phyloP scores from a whole-genome alignment of 805 yeast species.

The Wickerhamomyces mucosus region DNA sequence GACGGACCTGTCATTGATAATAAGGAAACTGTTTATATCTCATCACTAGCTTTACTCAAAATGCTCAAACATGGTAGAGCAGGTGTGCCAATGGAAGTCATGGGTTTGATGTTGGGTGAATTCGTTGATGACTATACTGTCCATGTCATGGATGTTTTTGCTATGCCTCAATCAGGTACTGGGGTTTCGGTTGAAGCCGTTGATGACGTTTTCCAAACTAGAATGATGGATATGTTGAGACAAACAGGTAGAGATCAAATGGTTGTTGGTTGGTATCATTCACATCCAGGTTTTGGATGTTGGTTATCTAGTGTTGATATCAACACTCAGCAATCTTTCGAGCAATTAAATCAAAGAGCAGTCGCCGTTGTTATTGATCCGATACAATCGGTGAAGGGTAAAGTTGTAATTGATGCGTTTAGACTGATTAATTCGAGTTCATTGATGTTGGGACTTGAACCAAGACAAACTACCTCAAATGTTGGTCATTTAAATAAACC shows the following conservation, averaged over 20 bases:
- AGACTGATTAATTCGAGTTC: slow-evolving; percentile 83
- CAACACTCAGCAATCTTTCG: slow-evolving; percentile 95
- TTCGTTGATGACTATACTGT: slow-evolving; percentile 96
- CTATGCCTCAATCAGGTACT: slow-evolving; percentile 98
- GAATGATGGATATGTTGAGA: slow-evolving; percentile 98
- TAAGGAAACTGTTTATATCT: slow-evolving; percentile 92
- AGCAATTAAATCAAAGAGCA: slow-evolving; percentile 88
- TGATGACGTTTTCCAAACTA: slow-evolving; percentile 96
- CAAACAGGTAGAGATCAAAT: slow-evolving; percentile 99
- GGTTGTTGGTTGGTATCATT: slow-evolving; percentile 99
- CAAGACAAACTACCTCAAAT: slow-evolving; percentile 94
- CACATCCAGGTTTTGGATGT: slow-evolving; percentile 99
- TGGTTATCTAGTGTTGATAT: slow-evolving; percentile 98
- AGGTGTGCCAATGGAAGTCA: slow-evolving; percentile 79
- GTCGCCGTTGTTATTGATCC: slow-evolving; percentile 99
- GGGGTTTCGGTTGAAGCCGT: slow-evolving; percentile 99
- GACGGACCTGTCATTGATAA: slow-evolving; percentile 88
- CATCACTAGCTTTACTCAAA: slow-evolving; percentile 88
- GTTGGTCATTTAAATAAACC: slow-evolving; percentile 94
- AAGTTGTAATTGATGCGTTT: slow-evolving; percentile 97
- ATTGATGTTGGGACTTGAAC: slow-evolving; percentile 93
- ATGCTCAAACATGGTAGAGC: slow-evolving; percentile 98
- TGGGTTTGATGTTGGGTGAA: slow-evolving; percentile 98
- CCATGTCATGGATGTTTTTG: slow-evolving; percentile 95
- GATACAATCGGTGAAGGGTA: slow-evolving; percentile 96